phyloP scores from a whole-genome alignment of 768 basidiomycete species.

The Trametes villosa region DNA sequence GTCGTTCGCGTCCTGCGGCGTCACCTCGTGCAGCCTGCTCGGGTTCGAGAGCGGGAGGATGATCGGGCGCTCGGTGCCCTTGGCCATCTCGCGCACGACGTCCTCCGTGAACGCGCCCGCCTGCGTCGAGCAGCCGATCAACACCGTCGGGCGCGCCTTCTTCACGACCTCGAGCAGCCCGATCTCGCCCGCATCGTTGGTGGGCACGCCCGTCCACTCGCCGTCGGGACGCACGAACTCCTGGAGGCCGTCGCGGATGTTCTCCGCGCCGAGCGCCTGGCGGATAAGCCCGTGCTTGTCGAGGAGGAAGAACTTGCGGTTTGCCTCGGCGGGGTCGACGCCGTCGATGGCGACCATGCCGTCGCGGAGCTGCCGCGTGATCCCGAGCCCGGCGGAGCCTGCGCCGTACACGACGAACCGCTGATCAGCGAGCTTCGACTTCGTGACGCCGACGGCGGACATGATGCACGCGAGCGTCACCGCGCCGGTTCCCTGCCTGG shows the following conservation, averaged over 20 bases:
- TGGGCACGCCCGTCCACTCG: constrained; percentile 51
- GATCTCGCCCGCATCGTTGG: constrained; percentile 47
- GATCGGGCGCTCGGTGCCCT: constrained; percentile 72
- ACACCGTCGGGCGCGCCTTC: constrained; percentile 73
- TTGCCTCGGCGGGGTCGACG: constrained; percentile 61
- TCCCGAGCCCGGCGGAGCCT: constrained; percentile 83
- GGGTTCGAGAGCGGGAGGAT: constrained; percentile 88
- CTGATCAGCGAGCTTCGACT: constrained; percentile 68
- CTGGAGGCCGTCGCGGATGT: constrained; percentile 51
- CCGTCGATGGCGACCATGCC: constrained; percentile 64
- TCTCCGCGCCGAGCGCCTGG: constrained; percentile 46
- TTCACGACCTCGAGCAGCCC: constrained; percentile 70
- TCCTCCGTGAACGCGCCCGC: constrained; percentile 79
- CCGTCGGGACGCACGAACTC: constrained; percentile 62
- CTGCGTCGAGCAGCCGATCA: constrained; percentile 84
- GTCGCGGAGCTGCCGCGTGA: constrained; percentile 73
- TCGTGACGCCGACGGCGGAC: constrained; percentile 72
- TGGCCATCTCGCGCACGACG: constrained; percentile 68
- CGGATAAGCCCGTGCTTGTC: constrained; percentile 68
- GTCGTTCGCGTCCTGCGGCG: constrained; percentile 69
- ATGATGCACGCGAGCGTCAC: constrained; percentile 73
- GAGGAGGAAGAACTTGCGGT: constrained; percentile 68
- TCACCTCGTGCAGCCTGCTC: constrained; percentile 72
- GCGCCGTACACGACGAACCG: constrained; percentile 80
- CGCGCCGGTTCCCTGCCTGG: constrained; percentile 75